A percentile compares a stretch with the other conserved stretches of the same genome.
phyloP scores from a whole-genome alignment of 129 eudicot genomes.

The Centrapalus pauciflorus region DNA sequence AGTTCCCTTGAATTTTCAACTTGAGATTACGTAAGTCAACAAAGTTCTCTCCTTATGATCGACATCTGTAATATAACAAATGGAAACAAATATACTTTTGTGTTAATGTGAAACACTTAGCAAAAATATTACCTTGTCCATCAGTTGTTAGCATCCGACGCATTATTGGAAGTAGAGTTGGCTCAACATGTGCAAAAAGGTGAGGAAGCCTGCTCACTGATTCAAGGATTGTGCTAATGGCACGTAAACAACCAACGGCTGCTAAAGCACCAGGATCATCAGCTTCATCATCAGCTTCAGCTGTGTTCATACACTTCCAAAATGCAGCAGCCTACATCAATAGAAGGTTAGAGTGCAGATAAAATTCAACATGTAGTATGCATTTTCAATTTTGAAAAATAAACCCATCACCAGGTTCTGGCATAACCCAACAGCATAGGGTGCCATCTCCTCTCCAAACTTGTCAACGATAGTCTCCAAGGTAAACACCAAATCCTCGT shows the following conservation, averaged over 20 bases:
- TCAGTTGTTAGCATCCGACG: conserved; percentile 89
- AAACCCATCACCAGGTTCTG: conserved; percentile 70
- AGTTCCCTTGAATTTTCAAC: not conserved
- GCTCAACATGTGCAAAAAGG: conserved; percentile 72
- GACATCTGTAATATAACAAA: no score
- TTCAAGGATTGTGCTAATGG: conserved; percentile 91
- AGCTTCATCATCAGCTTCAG: conserved; percentile 89
- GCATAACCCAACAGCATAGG: conserved; percentile 94
- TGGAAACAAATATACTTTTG: not conserved
- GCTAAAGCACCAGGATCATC: conserved; percentile 98
- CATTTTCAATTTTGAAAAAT: not conserved
- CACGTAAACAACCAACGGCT: conserved; percentile 92
- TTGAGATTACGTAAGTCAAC: not conserved
- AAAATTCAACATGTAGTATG: not conserved
- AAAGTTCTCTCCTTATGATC: not conserved
- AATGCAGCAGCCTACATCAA: conserved; percentile 76
- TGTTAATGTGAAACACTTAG: not conserved
- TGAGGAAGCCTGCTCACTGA: conserved; percentile 87
- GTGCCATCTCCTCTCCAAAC: conserved; percentile 98
- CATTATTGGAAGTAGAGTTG: conserved; percentile 86
- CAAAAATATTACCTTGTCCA: conserved; percentile 67
- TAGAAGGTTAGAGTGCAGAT: not conserved
- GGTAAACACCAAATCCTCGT: conserved; percentile 95
- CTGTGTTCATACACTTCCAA: conserved; percentile 83
- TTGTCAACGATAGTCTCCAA: conserved; percentile 97